Evolutionary conservation across 1,284 basidiomycete species (phyloP), one percentile per base, ranked within the genome.

Genomic region (Heterobasidion occidentale): DNA sequence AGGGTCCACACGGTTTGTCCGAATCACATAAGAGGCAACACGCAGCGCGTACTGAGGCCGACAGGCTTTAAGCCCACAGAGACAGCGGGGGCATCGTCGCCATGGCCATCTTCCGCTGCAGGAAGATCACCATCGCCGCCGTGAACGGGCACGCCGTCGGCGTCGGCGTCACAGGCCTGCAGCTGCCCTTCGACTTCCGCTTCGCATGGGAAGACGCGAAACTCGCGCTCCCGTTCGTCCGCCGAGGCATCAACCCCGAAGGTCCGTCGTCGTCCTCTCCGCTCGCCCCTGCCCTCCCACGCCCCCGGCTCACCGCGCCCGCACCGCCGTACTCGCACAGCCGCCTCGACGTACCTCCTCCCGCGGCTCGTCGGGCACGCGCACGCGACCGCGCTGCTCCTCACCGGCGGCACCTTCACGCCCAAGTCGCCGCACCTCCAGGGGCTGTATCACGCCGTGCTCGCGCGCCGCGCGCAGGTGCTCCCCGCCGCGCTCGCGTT

Each of bases 111-210:
- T 74, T 77, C 55, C 73, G 73, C 1, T 82, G 79, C 65, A 74
- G 79, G 53, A 83, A 83, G 62, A 72, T 83, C 36, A 82, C 81
- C 9, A 78, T 82, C 46, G 72, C 72, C 46, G 79, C 80, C 4
- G 77, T 82, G 27, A 81, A 83, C 59, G 80, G 81, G 0, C 78
- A 80, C 64, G 79, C 79, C n/a, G 80, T 75, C 15, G 80, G 80
- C 1, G 73, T 79, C 35, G 80, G 80, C 4, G 67, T 79, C 60
- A 81, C 79, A 1, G 78, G 71, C 5, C 61, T 82, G 36, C 79
- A 81, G 61, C 73, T 83, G 3, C 80, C 81, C 1, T 81, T 79
- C 58, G 80, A 81, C 62, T 75, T 81, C 55, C 77, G 79, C 19
- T 77, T 83, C 60, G 74, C 72, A 1, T 82, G 80, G 80, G 69